These are phyloP conservation scores for Exophiala viscosa DNA, from an alignment of 2,329 filamentous ascomycete genomes.

Conservation along the genomic window DNA sequence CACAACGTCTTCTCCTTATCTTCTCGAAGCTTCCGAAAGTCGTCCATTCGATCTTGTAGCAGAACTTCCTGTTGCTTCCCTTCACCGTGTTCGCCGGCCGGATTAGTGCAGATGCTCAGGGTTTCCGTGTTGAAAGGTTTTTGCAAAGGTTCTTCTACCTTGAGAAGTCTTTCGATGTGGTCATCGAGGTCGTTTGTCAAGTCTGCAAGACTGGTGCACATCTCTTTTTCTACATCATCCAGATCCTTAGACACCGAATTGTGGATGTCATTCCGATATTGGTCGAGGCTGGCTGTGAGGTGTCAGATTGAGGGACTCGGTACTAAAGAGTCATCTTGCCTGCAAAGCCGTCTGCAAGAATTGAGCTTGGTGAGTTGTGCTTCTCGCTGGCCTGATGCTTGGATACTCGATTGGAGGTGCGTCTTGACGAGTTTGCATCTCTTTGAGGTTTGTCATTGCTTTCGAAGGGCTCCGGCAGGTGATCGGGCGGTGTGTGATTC, in stretches of 20 bases:
- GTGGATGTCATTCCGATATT: slow-evolving; percentile 15
- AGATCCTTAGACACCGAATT: slow-evolving; percentile 5
- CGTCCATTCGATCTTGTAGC: slow-evolving; percentile 6
- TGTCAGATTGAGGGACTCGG: slow-evolving; percentile 3
- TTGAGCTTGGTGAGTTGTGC: slow-evolving; percentile 1
- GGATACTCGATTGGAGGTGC: not conserved
- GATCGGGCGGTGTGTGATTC: not conserved
- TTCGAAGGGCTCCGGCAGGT: not conserved
- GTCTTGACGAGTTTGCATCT: not conserved
- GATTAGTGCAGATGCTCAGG: slow-evolving; percentile 2
- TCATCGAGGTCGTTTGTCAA: slow-evolving; percentile 12
- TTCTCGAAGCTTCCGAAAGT: slow-evolving; percentile 13
- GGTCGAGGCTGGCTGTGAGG: slow-evolving; percentile 14
- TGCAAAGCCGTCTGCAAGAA: slow-evolving; percentile 14
- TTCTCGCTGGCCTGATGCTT: slow-evolving; percentile 3
- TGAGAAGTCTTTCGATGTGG: slow-evolving; percentile 5
- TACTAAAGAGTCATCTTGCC: not conserved
- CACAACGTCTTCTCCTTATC: slow-evolving; percentile 17
- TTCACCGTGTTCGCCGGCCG: not conserved
- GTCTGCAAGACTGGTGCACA: slow-evolving; percentile 7
- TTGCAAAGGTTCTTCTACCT: slow-evolving; percentile 13
- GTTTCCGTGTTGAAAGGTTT: slow-evolving; percentile 14
- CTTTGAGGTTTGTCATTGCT: slow-evolving; percentile 1
- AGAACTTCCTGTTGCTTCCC: slow-evolving; percentile 10
- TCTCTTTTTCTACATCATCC: slow-evolving; percentile 1